Evolutionary conservation across 2,329 filamentous ascomycete species (phyloP).

Genomic region (Lecanoromycetidae sp.): DNA sequence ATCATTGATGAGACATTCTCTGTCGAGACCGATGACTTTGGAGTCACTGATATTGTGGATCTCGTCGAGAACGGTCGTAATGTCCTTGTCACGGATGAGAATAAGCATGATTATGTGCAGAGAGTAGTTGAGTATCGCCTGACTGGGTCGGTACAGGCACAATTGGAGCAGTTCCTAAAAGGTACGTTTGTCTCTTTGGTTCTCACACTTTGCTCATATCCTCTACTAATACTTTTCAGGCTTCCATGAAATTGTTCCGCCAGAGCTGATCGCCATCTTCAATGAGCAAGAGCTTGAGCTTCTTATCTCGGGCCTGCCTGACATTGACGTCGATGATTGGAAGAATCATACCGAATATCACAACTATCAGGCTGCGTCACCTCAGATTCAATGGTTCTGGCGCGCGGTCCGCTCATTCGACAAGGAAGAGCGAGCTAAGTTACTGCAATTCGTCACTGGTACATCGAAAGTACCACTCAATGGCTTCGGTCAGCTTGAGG

Average conservation of each 20-base stretch:
- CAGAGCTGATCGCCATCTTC: conserved; percentile 90
- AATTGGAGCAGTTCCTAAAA: conserved; percentile 84
- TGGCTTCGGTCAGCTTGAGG: conserved; percentile 96
- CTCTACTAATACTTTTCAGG: conserved; percentile 39
- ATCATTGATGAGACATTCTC: conserved; percentile 96
- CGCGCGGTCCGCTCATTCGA: conserved; percentile 92
- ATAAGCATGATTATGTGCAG: conserved; percentile 96
- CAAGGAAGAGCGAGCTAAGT: conserved; percentile 94
- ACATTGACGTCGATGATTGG: conserved; percentile 98
- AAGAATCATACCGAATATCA: conserved; percentile 98
- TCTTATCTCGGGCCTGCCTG: conserved; percentile 88
- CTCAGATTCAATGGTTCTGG: conserved; percentile 99
- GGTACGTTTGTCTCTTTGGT: conserved; percentile 49
- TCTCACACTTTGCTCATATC: background rate
- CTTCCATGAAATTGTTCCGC: conserved; percentile 96
- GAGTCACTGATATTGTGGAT: conserved; percentile 75
- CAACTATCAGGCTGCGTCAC: conserved; percentile 87
- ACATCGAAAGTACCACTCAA: conserved; percentile 97
- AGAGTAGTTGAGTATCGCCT: conserved; percentile 89
- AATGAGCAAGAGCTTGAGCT: conserved; percentile 96
- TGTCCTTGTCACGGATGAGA: conserved; percentile 89
- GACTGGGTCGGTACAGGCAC: conserved; percentile 80
- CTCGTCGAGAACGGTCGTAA: conserved; percentile 79
- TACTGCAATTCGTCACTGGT: conserved; percentile 95
- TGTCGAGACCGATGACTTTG: conserved; percentile 86